Evolutionary conservation across 176 grass and related monocot genomes (phyloP).

Genomic region (Zizania latifolia): DNA sequence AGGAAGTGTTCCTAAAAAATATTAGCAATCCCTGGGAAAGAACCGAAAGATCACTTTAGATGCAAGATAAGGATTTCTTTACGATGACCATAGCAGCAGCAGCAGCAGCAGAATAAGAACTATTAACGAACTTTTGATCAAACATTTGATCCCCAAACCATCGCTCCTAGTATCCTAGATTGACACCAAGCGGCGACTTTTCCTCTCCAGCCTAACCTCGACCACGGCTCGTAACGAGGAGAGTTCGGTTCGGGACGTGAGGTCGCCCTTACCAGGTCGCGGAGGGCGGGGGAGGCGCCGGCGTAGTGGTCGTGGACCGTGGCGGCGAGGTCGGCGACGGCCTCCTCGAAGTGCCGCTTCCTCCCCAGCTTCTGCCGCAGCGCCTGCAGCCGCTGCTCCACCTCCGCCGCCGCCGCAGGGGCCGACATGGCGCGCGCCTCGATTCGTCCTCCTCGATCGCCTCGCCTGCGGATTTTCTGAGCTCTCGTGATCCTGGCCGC

Average conservation of each 20-base stretch:
- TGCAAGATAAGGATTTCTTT: not conserved
- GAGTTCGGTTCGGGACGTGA: not conserved
- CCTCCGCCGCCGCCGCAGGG: conserved; percentile 16
- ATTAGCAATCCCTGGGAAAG: not conserved
- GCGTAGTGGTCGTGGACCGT: conserved; percentile 45
- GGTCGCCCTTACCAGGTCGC: conserved; percentile 52
- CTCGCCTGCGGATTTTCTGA: not conserved
- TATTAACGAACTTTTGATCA: not conserved
- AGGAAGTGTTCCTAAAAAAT: not conserved
- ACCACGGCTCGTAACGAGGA: not conserved
- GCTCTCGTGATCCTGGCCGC: not conserved
- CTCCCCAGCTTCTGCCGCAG: conserved; percentile 69
- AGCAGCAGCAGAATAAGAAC: not conserved
- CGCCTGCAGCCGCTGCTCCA: conserved; percentile 49
- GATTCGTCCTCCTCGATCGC: not conserved
- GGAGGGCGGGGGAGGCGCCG: conserved; percentile 46
- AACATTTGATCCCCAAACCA: not conserved
- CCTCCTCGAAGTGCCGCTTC: conserved; percentile 80
- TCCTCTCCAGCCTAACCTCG: not conserved
- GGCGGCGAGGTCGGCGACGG: conserved; percentile 52
- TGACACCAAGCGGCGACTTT: not conserved
- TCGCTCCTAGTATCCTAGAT: not conserved
- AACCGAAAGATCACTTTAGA: not conserved
- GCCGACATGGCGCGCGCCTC: conserved; percentile 30
- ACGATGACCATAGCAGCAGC: not conserved